A percentile compares a stretch with the other conserved stretches of the same genome.
These are phyloP conservation scores for Verticillium klebahnii DNA, from an alignment of 2,329 filamentous ascomycete genomes.

Conservation along the genomic window DNA sequence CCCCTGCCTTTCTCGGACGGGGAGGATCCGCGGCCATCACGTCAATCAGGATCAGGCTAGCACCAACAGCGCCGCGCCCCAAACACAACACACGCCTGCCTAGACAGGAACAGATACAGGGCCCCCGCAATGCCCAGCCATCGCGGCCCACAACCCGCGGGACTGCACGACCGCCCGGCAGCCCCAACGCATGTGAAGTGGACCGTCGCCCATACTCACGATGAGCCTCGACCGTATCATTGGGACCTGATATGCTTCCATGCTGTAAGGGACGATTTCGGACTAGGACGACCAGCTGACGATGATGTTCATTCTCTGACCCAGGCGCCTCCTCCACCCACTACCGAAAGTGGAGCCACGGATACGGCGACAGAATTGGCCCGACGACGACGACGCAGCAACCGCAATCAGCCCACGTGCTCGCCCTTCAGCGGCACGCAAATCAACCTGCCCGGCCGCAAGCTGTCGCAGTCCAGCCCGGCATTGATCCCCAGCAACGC, in stretches of 20 bases:
- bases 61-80: background rate
- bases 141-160: background rate
- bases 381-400: background rate
- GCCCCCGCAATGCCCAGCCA: background rate
- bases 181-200: background rate
- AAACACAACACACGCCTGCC: background rate
- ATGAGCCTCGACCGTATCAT: background rate
- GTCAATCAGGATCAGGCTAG: background rate
- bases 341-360: background rate
- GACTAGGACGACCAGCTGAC: background rate
- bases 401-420: background rate
- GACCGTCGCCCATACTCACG: background rate
- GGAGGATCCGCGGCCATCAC: background rate
- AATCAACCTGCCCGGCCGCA: slow-evolving; percentile 36
- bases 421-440: slow-evolving; percentile 34
- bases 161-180: background rate
- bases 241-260: background rate
- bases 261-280: background rate
- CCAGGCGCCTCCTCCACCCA: background rate
- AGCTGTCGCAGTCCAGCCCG: slow-evolving; percentile 40
- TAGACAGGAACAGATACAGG: background rate
- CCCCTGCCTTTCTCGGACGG: background rate
- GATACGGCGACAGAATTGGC: background rate
- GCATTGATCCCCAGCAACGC: slow-evolving; percentile 39
- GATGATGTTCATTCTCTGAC: background rate